Base-by-base conservation (phyloP, 164 flowering plant species). In the Nymphaea thermarum region DNA sequence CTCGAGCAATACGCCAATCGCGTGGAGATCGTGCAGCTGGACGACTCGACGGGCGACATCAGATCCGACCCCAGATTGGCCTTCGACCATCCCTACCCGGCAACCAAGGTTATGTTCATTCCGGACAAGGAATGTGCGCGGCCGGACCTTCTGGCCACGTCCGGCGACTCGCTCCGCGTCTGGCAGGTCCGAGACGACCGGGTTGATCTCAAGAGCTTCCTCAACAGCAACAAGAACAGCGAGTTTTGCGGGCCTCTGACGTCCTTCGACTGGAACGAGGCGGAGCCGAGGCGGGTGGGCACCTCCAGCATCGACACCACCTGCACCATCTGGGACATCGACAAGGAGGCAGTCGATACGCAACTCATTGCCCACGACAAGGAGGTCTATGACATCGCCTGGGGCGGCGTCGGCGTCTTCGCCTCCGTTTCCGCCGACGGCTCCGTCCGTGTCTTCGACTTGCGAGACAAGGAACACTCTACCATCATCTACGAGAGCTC, bases 401-500 rank as follows among this genome's bases (percentile, higher is more conserved):
- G 97, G 97, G 97, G 97, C 12, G 97, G 91, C 4, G 91, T 83
- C 3, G 95, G 95, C 12, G 97, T 91, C 36, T 88, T 91, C 45
- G 97, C 97, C 18, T 91, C 97, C n/a, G 97, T 91, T 42, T 91
- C 97, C 2, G 95, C 91, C 2, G 97, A 91, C 45, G 92, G 96
- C 2, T 86, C 93, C 3, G 96, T 91, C 4, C 70, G 96, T 70
- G 91, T 91, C 25, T 91, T 91, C 67, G 96, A 91, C 65, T 68
- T 91, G n/a, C 74, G 98, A 2, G 96, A 91, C 68, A 91, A 89
- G 79, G 98, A 91, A 79, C 96, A 89, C 73, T 89, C 94, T 10
- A 91, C 98, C 7, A 92, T 92, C 65, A 91, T 89, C 72, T 91
- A 89, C 73, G 98, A 91, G 81, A 87, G 90, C 74, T 83, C 89